These are phyloP conservation scores for Apiospora arundinis DNA, from an alignment of 2,329 filamentous ascomycete genomes.

Conservation along the genomic window DNA sequence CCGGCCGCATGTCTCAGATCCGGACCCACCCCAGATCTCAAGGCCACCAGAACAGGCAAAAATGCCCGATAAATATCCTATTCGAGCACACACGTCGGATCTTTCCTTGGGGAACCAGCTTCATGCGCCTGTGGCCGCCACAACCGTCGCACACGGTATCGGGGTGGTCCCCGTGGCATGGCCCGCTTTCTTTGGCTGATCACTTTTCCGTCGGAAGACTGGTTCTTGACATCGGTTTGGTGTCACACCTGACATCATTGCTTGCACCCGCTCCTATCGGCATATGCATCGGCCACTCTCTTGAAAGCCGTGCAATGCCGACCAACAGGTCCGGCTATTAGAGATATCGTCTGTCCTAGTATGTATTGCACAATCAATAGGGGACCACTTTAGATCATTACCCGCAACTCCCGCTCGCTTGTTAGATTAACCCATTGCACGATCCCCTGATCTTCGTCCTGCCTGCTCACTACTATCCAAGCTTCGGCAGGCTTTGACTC, in stretches of 20 bases:
- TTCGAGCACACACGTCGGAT: not conserved
- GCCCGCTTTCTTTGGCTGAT: not conserved
- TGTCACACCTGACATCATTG: not conserved
- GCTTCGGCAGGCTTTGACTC: no score
- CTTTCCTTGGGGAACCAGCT: not conserved
- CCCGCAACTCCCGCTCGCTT: no score
- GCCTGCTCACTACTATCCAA: no score
- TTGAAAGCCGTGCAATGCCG: not conserved
- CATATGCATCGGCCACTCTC: not conserved
- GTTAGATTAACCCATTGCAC: no score
- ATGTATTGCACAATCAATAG: not conserved
- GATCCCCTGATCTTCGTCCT: no score
- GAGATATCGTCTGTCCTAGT: not conserved
- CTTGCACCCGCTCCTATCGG: not conserved
- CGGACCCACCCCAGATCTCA: constrained; percentile 22
- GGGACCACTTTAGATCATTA: no score
- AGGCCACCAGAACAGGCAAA: constrained; percentile 18
- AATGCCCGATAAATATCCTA: constrained; percentile 22
- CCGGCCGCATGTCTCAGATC: constrained; percentile 30
- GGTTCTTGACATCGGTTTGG: not conserved
- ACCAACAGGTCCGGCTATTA: not conserved
- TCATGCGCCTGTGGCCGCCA: constrained; percentile 1
- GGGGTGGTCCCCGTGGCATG: not conserved
- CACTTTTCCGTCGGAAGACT: not conserved
- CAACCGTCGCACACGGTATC: not conserved